Base-by-base conservation (phyloP, 768 basidiomycete genomes). In the Suillus subaureus region DNA sequence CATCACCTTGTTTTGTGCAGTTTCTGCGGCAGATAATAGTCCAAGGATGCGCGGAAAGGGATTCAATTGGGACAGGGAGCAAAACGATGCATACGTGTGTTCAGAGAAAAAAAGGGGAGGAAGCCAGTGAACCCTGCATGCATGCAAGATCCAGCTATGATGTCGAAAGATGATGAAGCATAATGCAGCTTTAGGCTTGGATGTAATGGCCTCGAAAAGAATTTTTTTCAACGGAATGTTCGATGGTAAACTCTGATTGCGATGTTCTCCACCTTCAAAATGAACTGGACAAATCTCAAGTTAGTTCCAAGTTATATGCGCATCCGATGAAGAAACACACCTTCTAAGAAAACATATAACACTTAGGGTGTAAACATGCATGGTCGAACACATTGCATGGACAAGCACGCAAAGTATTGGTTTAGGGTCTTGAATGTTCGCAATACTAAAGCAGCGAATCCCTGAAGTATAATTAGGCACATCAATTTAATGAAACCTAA, bases 61-160 rank as follows among this genome's bases (percentile, higher is more conserved):
- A 60, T n/a, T n/a, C n/a, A 16, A 28, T 40, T 7, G 18, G 18
- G 39, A 40, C 12, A 60, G 11, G 18, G 6, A 42, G 39, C 5
- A 40, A 42, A 60, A 42, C 28, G 58, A 42, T 40, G 39, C 40
- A 42, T 60, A 60, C 58, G 58, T 28, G 58, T 28, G 26, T 8
- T 58, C 2, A 39, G 26, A 39, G 47, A 60, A 18, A 60, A 39
- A 28, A 28, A 21, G 15, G 58, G 26, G 28, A 60, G 18, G 58
- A 42, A 40, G 58, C 28, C 12, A 31, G 18, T 21, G 26, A 42
- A 60, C 58, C 58, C 58, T 60, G 58, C 26, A 52, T 51, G 23
- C 49, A 60, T 51, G 49, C 49, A 60, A 26, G 57, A 28, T 11
- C 12, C 12, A 39, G 12, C 18, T n/a, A 33, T 55, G 6, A 55